These are phyloP conservation scores for Microcyclospora pomicola DNA, from an alignment of 2,329 filamentous ascomycete species.

Conservation along the genomic window DNA sequence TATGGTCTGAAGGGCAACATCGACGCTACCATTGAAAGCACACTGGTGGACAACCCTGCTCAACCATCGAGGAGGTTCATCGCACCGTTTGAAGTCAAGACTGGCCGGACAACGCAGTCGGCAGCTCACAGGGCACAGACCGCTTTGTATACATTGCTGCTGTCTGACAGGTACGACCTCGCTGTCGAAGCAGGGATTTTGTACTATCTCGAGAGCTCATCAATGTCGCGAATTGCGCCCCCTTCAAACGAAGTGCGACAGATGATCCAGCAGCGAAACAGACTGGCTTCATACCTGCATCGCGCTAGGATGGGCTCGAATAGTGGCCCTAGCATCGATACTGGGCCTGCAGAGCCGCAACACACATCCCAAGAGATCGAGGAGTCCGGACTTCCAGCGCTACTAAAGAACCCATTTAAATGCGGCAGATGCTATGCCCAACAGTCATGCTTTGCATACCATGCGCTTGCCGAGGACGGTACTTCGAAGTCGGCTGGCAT, in stretches of 20 bases:
- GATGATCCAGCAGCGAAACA: conserved; percentile 93
- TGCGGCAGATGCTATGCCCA: conserved; percentile 87
- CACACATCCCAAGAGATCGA: conserved; percentile 12
- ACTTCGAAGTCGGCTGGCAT: conserved; percentile 69
- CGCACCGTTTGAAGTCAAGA: conserved; percentile 91
- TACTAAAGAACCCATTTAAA: conserved; percentile 68
- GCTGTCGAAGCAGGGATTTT: conserved; percentile 80
- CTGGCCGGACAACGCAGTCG: conserved; percentile 65
- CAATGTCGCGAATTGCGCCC: conserved; percentile 71
- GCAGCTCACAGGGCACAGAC: conserved; percentile 84
- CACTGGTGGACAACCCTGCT: conserved; percentile 56
- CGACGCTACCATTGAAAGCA: conserved; percentile 86
- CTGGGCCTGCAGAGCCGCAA: not conserved
- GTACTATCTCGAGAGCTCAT: conserved; percentile 88
- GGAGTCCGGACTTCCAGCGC: conserved; percentile 60
- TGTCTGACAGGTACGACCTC: conserved; percentile 91
- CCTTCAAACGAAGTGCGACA: conserved; percentile 80
- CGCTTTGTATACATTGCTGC: conserved; percentile 77
- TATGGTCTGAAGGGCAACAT: conserved; percentile 97
- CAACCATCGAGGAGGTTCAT: conserved; percentile 50
- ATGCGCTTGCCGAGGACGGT: conserved; percentile 77
- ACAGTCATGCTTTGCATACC: conserved; percentile 80
- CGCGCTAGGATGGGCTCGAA: conserved; percentile 13
- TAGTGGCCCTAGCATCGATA: not conserved
- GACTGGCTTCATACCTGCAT: conserved; percentile 71